Base-by-base conservation (phyloP, 768 basidiomycete genomes). In the Kondoa subrosea region DNA sequence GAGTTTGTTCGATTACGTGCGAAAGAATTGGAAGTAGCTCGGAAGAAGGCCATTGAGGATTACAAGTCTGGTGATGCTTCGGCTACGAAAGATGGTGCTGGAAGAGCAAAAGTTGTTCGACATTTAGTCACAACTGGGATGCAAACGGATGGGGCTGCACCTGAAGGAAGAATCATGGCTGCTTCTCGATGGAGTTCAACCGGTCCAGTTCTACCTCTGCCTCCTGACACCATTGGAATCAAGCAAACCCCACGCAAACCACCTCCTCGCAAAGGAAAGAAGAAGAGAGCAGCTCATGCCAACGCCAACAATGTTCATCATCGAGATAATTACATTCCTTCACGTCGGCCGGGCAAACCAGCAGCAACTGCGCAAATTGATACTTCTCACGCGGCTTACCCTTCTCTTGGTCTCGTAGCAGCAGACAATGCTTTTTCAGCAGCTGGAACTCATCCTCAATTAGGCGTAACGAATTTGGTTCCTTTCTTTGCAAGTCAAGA, bases 221-320 rank as follows among this genome's bases (percentile, higher is more conserved):
- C 40, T 8, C 40, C 40, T 8, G 40, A 50, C 40, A 50, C 40
- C 40, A 50, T 50, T 21, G 40, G 40, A 8, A 50, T 50, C 40
- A 50, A 50, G 40, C 8, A 50, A 8, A 50, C 40, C 21, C 40
- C 40, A 8, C 40, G 40, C 40, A 67, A 67, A 32, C 26, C 66
- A 27, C 64, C 70, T 12, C 68, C 66, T 4, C 76, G 76, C 67
- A 79, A 79, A 72, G 73, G 76, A 61, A 91, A 90, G 83, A 96
- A 95, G 84, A 96, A 95, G 79, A 83, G 90, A 62, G 86, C 87
- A 62, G 87, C 87, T 2, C 80, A 90, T 33, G 90, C 91, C 58
- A 93, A 95, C 76, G 90, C 89, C 58, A 87, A 88, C 65, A 95
- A 97, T 75, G 91, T 90, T 1, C 93, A 97, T 78, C 92, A 95